Conservation (phyloP, 805 yeast species). For the Yarrowia osloensis region DNA sequence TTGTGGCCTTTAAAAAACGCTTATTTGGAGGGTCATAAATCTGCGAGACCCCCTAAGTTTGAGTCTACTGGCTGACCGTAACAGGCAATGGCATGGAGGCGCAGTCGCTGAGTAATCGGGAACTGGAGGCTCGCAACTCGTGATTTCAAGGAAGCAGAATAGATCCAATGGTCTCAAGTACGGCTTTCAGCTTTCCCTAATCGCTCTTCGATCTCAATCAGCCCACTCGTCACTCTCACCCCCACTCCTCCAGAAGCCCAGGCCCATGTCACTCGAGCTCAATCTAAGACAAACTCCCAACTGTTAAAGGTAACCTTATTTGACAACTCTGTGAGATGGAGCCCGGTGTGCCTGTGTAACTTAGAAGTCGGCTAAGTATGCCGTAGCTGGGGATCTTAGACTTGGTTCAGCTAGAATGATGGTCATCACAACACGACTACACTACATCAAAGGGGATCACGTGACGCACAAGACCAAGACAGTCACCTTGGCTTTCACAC, state of each 20-base stretch:
- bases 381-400: not conserved
- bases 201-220: no score
- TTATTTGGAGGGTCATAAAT: conserved; percentile 12
- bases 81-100: conserved; percentile 17
- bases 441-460: not conserved
- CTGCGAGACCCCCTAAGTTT: conserved; percentile 22
- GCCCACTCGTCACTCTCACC: no score
- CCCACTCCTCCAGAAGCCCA: no score
- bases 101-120: conserved; percentile 5
- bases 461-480: not conserved
- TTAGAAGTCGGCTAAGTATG: not conserved
- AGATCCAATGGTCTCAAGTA: no score
- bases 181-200: no score
- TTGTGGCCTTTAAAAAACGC: conserved; percentile 10
- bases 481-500: not conserved
- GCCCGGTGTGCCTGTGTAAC: not conserved
- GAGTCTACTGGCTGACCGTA: not conserved
- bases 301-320: conserved; percentile 16
- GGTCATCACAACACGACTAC: no score
- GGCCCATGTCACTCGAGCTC: conserved; percentile 22
- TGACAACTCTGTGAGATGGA: not conserved
- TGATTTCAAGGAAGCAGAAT: no score
- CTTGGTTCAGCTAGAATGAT: not conserved
- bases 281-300: conserved; percentile 22
- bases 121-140: no score